Base-by-base conservation (phyloP, 1,284 basidiomycete genomes). In the Xerocomus amazonicus region DNA sequence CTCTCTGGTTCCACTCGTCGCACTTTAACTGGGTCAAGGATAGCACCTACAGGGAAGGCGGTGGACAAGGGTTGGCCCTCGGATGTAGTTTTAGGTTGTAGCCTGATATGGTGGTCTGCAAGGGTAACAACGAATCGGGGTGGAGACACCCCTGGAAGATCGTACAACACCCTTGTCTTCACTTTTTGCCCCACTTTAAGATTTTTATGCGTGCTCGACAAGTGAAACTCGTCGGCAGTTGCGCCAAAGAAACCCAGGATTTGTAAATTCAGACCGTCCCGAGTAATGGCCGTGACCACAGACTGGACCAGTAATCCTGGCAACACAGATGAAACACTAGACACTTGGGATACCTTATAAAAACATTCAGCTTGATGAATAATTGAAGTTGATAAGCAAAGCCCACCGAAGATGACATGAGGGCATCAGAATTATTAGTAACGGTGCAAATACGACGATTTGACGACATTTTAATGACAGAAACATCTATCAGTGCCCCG, bases 211-310 rank as follows among this genome's bases (percentile, higher is more conserved):
- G 74, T 67, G 16, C 73, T 65, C 14, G 72, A 59, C 17, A 98
- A 72, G 69, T 99, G 95, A 54, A 87, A 81, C 38, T 84, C 73
- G 64, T 97, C 94, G 45, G 94, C 80, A 0, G 93, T 96, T 28
- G 92, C 96, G 44, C 93, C 87, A 68, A 95, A 98, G 70, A 92
- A 96, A 2, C 95, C 96, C 29, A 95, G 80, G 17, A 98, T 77
- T 70, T 96, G 94, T 43, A 99, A 75, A 62, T 91, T 91, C 45
- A 99, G 73, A 23, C 97, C 97, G 17, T 76, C 77, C 14, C 87
- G 76, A 34, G 85, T 75, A n/a, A 90, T 78, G 8, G 84, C 82
- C 3, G 93, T 97, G 51, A 99, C 77, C 29, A 97, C 76, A 14
- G 81, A 84, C 65, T 88, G 84, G n/a, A 96, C 91, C 10, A 95